A percentile compares a stretch with the other conserved stretches of the same genome.
phyloP scores from a whole-genome alignment of 2,329 filamentous ascomycete genomes.

The Neoarthrinium moseri region DNA sequence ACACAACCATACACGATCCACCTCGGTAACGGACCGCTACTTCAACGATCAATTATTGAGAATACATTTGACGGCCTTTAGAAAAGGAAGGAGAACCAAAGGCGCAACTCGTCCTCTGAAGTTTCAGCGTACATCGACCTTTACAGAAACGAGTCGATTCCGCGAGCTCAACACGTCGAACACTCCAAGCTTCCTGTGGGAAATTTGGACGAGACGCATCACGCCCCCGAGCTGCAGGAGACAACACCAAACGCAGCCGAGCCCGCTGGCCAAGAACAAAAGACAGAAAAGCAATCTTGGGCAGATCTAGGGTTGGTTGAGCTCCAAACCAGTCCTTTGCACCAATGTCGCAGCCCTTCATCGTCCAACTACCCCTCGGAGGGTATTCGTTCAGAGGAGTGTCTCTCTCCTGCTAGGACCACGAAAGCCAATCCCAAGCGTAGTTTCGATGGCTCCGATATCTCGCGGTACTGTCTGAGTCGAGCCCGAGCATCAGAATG shows the following conservation, averaged over 20 bases:
- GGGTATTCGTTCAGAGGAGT: conserved; percentile 2
- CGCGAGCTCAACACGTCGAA: neutral
- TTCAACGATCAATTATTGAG: neutral
- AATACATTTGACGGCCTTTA: neutral
- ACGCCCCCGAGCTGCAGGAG: neutral
- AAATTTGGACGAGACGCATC: neutral
- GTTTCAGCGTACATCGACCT: conserved; percentile 1
- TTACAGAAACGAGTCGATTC: neutral
- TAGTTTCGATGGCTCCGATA: neutral
- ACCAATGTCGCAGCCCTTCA: neutral
- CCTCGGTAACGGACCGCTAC: neutral
- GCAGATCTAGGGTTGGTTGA: neutral
- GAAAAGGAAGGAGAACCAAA: neutral
- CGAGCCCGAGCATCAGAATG: neutral
- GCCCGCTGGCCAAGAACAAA: neutral
- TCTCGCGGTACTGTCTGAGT: neutral
- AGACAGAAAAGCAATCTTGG: neutral
- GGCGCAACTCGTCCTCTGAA: neutral
- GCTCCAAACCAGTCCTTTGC: neutral
- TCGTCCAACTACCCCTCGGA: conserved; percentile 7
- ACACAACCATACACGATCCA: neutral
- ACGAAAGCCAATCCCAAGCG: neutral
- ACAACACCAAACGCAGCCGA: neutral
- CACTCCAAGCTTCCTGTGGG: neutral
- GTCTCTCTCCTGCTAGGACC: neutral